Evolutionary conservation across 2,329 filamentous ascomycete genomes (phyloP).

Genomic region (Zymoseptoria ardabiliae): DNA sequence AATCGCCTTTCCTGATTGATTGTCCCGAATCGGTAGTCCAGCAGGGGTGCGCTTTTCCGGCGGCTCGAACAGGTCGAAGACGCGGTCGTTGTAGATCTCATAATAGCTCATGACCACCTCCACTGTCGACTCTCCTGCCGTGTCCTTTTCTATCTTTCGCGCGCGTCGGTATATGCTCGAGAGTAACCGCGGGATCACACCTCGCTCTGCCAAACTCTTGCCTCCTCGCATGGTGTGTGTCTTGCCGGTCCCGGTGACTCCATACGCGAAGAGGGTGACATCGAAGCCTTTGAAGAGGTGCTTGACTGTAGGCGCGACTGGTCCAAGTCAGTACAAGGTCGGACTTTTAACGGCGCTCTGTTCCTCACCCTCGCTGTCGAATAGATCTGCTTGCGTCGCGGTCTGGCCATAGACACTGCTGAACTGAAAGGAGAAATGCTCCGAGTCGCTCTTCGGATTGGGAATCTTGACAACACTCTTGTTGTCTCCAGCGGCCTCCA

Average conservation of each 20-base stretch:
- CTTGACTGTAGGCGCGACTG: conserved; percentile 84
- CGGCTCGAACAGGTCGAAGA: conserved; percentile 79
- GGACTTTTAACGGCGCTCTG: conserved; percentile 2
- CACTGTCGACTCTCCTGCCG: conserved; percentile 61
- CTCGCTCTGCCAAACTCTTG: conserved; percentile 58
- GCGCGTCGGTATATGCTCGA: conserved; percentile 68
- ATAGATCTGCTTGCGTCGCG: conserved; percentile 78
- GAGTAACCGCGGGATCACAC: conserved; percentile 51
- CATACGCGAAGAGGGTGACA: conserved; percentile 93
- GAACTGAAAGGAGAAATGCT: conserved; percentile 92
- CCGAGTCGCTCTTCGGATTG: conserved; percentile 83
- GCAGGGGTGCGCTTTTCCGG: conserved; percentile 79
- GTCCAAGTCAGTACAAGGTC: conserved; percentile 10
- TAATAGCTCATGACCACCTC: conserved; percentile 72
- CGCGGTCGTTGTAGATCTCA: conserved; percentile 93
- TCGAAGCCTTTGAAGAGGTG: conserved; percentile 96
- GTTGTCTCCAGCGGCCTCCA: conserved; percentile 45
- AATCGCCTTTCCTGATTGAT: conserved; percentile 87
- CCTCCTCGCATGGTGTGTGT: conserved; percentile 77
- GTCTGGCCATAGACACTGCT: conserved; percentile 81
- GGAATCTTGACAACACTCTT: conserved; percentile 72
- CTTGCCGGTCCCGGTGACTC: conserved; percentile 95
- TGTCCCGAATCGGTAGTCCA: conserved; percentile 82
- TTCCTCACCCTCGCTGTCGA: conserved; percentile 72
- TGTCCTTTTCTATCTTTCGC: conserved; percentile 31